These are phyloP conservation scores for Globisporangium megalacanthum DNA, from an alignment of 352 stramenopile species.

Conservation along the genomic window DNA sequence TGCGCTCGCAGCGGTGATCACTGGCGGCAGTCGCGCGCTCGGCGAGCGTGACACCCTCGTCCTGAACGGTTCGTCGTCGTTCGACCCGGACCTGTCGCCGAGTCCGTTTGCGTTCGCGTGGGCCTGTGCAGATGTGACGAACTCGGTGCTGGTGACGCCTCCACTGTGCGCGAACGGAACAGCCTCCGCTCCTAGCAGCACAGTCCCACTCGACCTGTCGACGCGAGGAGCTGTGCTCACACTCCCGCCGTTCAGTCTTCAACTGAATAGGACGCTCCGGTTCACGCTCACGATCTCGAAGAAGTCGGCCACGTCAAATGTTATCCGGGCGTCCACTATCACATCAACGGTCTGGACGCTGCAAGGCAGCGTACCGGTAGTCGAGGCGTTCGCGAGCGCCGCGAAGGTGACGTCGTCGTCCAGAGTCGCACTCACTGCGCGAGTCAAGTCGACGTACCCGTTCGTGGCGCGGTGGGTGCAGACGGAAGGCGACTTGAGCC, in stretches of 20 bases:
- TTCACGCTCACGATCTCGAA: slow-evolving; percentile 50
- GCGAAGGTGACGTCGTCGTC: slow-evolving; percentile 44
- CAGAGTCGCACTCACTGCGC: slow-evolving; percentile 27
- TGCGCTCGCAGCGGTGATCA: slow-evolving; percentile 25
- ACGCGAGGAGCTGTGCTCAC: slow-evolving; percentile 16
- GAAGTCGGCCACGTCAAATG: background rate
- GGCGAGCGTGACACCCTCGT: slow-evolving; percentile 44
- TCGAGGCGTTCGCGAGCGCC: slow-evolving; percentile 22
- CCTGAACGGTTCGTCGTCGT: slow-evolving; percentile 37
- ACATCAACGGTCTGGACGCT: slow-evolving; percentile 44
- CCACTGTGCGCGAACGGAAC: slow-evolving; percentile 18
- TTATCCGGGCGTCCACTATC: slow-evolving; percentile 7
- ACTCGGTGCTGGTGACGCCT: slow-evolving; percentile 5
- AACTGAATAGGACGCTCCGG: slow-evolving; percentile 26
- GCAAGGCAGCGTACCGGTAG: slow-evolving; percentile 36
- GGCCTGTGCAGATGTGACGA: slow-evolving; percentile 53
- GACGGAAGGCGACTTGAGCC: slow-evolving; percentile 45
- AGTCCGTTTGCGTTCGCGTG: slow-evolving; percentile 39
- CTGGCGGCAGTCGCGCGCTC: slow-evolving; percentile 39
- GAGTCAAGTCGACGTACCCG: slow-evolving; percentile 58
- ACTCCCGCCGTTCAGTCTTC: slow-evolving; percentile 41
- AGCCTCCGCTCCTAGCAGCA: slow-evolving; percentile 9
- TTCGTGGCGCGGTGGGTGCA: slow-evolving; percentile 48
- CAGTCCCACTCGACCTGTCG: slow-evolving; percentile 15
- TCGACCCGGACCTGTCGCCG: slow-evolving; percentile 41